Evolutionary conservation across 1,284 basidiomycete species (phyloP).

Genomic region (Heterobasidion irregulare): DNA sequence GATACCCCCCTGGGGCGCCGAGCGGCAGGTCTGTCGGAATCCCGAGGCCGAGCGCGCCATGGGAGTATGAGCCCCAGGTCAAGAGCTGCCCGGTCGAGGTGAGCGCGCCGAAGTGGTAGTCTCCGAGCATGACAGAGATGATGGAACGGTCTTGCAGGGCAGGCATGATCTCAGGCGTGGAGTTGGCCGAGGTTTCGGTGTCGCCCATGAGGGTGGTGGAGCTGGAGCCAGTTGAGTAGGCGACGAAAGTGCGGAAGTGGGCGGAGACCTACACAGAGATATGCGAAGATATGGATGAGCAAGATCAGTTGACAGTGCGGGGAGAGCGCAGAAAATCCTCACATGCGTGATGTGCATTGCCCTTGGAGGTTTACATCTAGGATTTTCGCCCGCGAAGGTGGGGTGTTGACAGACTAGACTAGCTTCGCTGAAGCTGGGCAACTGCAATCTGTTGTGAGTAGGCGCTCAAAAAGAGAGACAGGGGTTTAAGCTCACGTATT

Average conservation of each 20-base stretch:
- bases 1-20: constrained; percentile 57
- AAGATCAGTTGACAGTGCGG: constrained; percentile 1
- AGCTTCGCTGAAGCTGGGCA: constrained; percentile 64
- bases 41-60: constrained; percentile 80
- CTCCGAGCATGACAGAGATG: constrained; percentile 82
- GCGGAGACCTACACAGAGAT: constrained; percentile 63
- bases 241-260: constrained; percentile 72
- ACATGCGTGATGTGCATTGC: constrained; percentile 66
- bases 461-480: background rate
- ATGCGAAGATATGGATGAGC: constrained; percentile 9
- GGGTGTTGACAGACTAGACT: constrained; percentile 36
- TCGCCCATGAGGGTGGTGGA: constrained; percentile 63
- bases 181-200: constrained; percentile 29
- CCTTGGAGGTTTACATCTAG: constrained; percentile 27
- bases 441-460: constrained; percentile 27
- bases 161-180: constrained; percentile 54
- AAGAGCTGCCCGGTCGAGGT: constrained; percentile 70
- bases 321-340: constrained; percentile 13
- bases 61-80: constrained; percentile 78
- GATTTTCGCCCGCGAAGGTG: constrained; percentile 27
- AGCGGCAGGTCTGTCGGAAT: constrained; percentile 43
- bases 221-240: constrained; percentile 64
- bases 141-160: constrained; percentile 65
- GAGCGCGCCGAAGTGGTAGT: constrained; percentile 85
- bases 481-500: constrained; percentile 51